phyloP scores from a whole-genome alignment of 306 rosid species.

The Acacia melanoxylon region DNA sequence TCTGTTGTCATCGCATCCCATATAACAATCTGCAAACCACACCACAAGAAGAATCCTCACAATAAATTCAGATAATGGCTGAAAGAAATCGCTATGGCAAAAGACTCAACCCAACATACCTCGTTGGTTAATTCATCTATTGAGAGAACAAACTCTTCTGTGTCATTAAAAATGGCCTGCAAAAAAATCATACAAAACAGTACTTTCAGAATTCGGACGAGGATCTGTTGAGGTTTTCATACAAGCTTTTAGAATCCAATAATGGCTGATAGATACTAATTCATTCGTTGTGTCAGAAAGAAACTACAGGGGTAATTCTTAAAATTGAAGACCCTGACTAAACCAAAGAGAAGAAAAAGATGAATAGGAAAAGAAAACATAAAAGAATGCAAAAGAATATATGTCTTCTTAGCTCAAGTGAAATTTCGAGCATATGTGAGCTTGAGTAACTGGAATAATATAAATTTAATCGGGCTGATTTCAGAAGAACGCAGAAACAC shows the following conservation, averaged over 20 bases:
- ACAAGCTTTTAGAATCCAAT: background rate
- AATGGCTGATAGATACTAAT: background rate
- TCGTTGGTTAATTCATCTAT: conserved; percentile 87
- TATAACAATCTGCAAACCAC: conserved; percentile 62
- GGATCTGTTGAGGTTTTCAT: background rate
- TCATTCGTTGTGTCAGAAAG: conserved; percentile 2
- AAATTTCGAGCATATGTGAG: conserved; percentile 11
- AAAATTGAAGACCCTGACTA: background rate
- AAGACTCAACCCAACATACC: conserved; percentile 52
- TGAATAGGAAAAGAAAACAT: background rate
- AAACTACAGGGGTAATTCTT: conserved; percentile 4
- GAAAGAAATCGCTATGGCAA: background rate
- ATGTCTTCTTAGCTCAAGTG: background rate
- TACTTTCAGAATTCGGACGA: background rate
- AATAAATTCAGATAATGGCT: conserved; percentile 22
- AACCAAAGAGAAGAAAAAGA: background rate
- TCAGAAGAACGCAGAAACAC: conserved; percentile 1
- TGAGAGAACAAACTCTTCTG: conserved; percentile 82
- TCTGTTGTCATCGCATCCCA: conserved; percentile 94
- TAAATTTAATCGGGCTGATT: background rate
- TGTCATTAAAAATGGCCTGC: conserved; percentile 83
- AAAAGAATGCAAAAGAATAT: background rate
- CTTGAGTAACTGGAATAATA: conserved; percentile 10
- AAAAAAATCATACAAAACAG: conserved; percentile 16
- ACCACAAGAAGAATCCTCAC: conserved; percentile 25